Conservation (phyloP, 2,329 filamentous ascomycete genomes). For the Penicillium verrucosum region DNA sequence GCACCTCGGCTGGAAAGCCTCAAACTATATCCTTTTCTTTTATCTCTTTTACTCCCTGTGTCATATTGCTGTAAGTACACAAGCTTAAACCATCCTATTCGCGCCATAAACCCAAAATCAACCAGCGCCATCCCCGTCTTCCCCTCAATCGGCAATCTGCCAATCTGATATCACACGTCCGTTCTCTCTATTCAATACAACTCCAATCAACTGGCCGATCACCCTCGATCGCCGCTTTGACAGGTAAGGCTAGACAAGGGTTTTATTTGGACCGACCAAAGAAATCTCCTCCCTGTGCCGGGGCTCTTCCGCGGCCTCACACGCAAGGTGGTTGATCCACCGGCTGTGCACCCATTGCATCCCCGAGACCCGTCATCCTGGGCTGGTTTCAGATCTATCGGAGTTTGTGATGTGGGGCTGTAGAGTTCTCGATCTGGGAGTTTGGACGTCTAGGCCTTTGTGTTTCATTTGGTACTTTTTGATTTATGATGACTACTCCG, state of each 20-base stretch:
- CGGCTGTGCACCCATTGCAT: conserved; percentile 7
- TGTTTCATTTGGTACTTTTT: background rate
- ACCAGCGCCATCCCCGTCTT: background rate
- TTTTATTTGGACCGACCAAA: background rate
- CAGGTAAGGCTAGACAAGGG: conserved; percentile 5
- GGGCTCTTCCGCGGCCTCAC: background rate
- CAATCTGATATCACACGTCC: conserved; percentile 1
- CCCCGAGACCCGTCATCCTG: conserved; percentile 10
- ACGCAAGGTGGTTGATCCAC: conserved; percentile 5
- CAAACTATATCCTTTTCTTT: no score
- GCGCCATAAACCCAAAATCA: background rate
- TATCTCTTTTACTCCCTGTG: background rate
- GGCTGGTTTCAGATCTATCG: conserved; percentile 21
- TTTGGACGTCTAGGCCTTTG: background rate
- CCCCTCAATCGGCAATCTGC: background rate
- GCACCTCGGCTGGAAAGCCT: background rate
- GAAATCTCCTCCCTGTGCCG: background rate
- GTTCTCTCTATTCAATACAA: background rate
- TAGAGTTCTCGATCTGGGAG: background rate
- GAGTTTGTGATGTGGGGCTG: background rate
- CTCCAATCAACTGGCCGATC: background rate
- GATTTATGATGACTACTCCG: background rate
- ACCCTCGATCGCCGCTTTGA: background rate
- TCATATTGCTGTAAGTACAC: background rate
- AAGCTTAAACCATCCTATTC: background rate